Base-by-base conservation (phyloP, 257 asterid genomes). In the Asclepias syriaca region DNA sequence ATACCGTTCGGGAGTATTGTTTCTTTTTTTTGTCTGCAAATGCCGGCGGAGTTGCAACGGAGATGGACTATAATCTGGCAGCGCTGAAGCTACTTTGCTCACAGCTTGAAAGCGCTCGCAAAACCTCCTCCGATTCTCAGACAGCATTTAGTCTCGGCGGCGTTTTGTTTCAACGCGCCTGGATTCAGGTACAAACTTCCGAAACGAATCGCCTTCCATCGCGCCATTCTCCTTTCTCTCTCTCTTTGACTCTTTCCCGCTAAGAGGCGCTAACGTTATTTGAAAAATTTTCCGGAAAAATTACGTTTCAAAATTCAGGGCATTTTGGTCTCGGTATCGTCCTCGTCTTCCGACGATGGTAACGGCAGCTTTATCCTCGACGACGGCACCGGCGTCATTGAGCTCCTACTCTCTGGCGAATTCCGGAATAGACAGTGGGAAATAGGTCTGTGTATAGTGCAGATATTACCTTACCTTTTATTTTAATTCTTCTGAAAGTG, bases 121-220 rank as follows among this genome's bases (percentile, higher is more conserved):
- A 73, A 77, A 71, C 87, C 55, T 40, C 72, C 18, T 75, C 80
- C 12, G 65, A 29, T 69, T 75, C 88, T 57, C 84, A 77, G 68
- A 58, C 78, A 24, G 77, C 93, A 72, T 88, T 68, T 85, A 77
- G 84, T 72, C 88, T 94, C 67, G 88, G 91, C 68, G 86, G 89
- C 74, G 84, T 94, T 80, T 97, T 89, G 75, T 94, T 91, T 86
- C 99, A 94, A 77, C 97, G 99, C 77, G 95, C 88, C 46, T 94
- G 97, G 97, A 59, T 94, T 53, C 99, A 94, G 95, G 98, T 89
- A 29, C 1, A 14, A 27, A 54, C 27, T 50, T 65, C 72, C 66
- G 24, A 32, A 40, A n/a, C 10, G 45, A 50, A 32, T 27, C 54
- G 10, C 45, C 6, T 32, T 32, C 63, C 13, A 34, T 15, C 39